Conservation (phyloP, 1,139 yeast genomes). For the Yamadazyma songkhlaensis region DNA sequence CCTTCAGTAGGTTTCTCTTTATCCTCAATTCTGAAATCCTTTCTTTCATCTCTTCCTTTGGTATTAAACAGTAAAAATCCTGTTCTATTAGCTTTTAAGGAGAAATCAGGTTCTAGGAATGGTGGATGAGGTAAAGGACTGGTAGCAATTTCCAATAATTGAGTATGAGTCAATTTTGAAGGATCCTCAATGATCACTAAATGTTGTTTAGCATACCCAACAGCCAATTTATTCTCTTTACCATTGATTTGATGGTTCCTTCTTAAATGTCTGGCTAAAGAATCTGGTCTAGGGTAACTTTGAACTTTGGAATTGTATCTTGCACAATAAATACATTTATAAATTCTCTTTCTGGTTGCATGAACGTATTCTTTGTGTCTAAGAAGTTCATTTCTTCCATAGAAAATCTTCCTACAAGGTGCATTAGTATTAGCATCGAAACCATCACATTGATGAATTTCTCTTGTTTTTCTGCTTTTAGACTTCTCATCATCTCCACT, state of each 20-base stretch:
- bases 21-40: not conserved
- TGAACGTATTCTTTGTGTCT: constrained; percentile 50
- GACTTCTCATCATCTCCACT: constrained; percentile 1
- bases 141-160: constrained; percentile 13
- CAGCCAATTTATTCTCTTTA: constrained; percentile 45
- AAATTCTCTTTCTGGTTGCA: constrained; percentile 44
- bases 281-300: constrained; percentile 47
- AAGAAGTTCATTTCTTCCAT: constrained; percentile 44
- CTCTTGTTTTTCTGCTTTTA: constrained; percentile 9
- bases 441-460: constrained; percentile 44
- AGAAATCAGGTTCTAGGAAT: constrained; percentile 28
- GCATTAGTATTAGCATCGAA: constrained; percentile 30
- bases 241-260: constrained; percentile 48
- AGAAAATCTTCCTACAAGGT: constrained; percentile 41
- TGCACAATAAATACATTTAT: constrained; percentile 44
- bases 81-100: constrained; percentile 29
- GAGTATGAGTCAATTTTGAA: constrained; percentile 8
- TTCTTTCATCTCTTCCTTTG: constrained; percentile 8
- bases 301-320: constrained; percentile 36
- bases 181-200: constrained; percentile 38
- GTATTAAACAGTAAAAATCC: constrained; percentile 32
- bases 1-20: too few species aligned
- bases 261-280: constrained; percentile 45
- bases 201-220: constrained; percentile 46
- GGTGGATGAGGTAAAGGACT: constrained; percentile 33